Percentiles rank a stretch among this genome's conserved stretches.
Evolutionary conservation across 1,139 yeast species (phyloP).

Genomic region (Hyphopichia buzzinii): DNA sequence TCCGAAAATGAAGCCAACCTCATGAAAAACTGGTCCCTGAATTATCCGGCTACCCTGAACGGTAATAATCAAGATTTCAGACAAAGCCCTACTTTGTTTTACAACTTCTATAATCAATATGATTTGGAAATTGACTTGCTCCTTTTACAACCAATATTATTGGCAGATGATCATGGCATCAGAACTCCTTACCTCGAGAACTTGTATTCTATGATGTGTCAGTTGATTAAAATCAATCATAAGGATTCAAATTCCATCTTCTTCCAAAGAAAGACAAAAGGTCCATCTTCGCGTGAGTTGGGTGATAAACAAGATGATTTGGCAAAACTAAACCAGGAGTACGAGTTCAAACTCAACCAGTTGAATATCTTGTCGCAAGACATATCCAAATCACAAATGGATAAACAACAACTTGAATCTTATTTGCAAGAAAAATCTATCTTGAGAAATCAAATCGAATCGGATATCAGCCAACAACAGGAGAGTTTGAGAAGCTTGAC

Average conservation of each 20-base stretch:
- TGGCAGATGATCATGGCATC: conserved; percentile 82
- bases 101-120: conserved; percentile 54
- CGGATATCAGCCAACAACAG: conserved; percentile 17
- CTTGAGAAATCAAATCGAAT: conserved; percentile 17
- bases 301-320: conserved; percentile 6
- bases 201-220: conserved; percentile 76
- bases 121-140: conserved; percentile 69
- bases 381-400: conserved; percentile 18
- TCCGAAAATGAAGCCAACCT: conserved; percentile 62
- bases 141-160: conserved; percentile 76
- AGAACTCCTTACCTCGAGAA: conserved; percentile 90
- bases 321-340: conserved; percentile 3
- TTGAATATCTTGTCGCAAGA: conserved; percentile 20
- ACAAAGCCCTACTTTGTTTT: conserved; percentile 55
- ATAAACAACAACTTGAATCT: conserved; percentile 18
- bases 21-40: conserved; percentile 50
- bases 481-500: conserved; percentile 13
- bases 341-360: conserved; percentile 15
- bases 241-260: conserved; percentile 26
- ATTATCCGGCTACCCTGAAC: conserved; percentile 33
- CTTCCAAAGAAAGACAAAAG: conserved; percentile 24
- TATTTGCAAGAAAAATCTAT: conserved; percentile 22
- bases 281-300: conserved; percentile 4
- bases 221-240: conserved; percentile 52
- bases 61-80: conserved; percentile 28